A percentile compares a stretch with the other conserved stretches of the same genome.
These are phyloP conservation scores for Taiozyma sp. DNA, from an alignment of 1,139 yeast genomes.

Conservation along the genomic window DNA sequence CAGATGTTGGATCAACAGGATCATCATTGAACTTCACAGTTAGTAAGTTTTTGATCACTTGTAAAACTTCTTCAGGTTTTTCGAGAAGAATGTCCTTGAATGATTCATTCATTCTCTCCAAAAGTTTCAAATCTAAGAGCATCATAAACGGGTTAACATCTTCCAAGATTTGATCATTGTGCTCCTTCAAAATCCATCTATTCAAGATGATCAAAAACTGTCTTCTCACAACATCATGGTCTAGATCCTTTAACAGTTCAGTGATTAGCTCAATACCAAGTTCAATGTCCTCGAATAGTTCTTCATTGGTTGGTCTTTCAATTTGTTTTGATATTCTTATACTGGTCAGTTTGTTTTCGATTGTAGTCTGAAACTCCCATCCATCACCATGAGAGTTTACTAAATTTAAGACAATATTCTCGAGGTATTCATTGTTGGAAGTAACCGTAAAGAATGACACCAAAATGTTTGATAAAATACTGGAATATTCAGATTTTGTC, in stretches of 20 bases:
- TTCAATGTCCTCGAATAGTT: slow-evolving; percentile 48
- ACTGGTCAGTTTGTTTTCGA: slow-evolving; percentile 50
- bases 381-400: slow-evolving; percentile 38
- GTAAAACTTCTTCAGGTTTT: slow-evolving; percentile 57
- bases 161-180: slow-evolving; percentile 13
- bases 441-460: slow-evolving; percentile 43
- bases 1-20: slow-evolving; percentile 21
- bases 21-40: slow-evolving; percentile 12
- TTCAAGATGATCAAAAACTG: slow-evolving; percentile 51
- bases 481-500: slow-evolving; percentile 30
- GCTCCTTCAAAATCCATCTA: slow-evolving; percentile 49
- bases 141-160: slow-evolving; percentile 49
- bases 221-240: slow-evolving; percentile 41
- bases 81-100: slow-evolving; percentile 60
- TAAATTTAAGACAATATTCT: slow-evolving; percentile 39
- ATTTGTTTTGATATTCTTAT: slow-evolving; percentile 30
- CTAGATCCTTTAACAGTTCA: slow-evolving; percentile 45
- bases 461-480: slow-evolving; percentile 43
- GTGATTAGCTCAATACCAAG: slow-evolving; percentile 41
- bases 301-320: slow-evolving; percentile 19
- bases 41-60: slow-evolving; percentile 49
- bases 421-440: slow-evolving; percentile 33
- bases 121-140: slow-evolving; percentile 56
- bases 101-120: slow-evolving; percentile 58
- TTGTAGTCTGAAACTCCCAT: slow-evolving; percentile 43